Evolutionary conservation across 148 eudicot species (phyloP).

Genomic region (Vaccinium macrocarpon): DNA sequence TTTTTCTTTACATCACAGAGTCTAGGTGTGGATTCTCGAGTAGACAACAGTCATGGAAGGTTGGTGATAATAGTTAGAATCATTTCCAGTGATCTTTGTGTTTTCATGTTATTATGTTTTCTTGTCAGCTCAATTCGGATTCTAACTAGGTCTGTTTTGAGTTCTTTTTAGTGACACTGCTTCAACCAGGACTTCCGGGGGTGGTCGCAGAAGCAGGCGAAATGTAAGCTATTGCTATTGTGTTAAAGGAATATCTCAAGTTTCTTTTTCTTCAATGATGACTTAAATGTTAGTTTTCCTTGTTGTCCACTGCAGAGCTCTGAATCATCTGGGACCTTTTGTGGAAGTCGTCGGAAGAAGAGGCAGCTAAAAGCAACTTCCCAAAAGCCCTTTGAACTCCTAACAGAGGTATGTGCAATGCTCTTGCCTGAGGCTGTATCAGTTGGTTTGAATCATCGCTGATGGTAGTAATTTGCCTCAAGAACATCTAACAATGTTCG

Average conservation of each 20-base stretch:
- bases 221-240: constrained; percentile 45
- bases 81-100: not conserved
- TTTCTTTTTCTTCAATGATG: not conserved
- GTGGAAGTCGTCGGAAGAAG: constrained; percentile 62
- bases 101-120: not conserved
- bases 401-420: constrained; percentile 66
- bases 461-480: not conserved
- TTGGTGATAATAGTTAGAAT: constrained; percentile 26
- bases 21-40: constrained; percentile 51
- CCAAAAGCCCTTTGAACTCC: constrained; percentile 73
- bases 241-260: not conserved
- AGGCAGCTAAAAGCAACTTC: constrained; percentile 61
- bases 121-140: constrained; percentile 1
- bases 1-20: constrained; percentile 64
- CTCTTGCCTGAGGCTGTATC: not conserved
- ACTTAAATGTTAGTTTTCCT: not conserved
- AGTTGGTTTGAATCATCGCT: not conserved
- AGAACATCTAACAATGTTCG: not conserved
- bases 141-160: constrained; percentile 20
- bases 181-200: constrained; percentile 55
- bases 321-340: constrained; percentile 51
- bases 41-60: constrained; percentile 73
- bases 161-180: constrained; percentile 32
- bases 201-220: constrained; percentile 55
- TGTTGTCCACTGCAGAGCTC: constrained; percentile 43